A percentile compares a stretch with the other conserved stretches of the same genome.
Evolutionary conservation across 176 grass and related monocot genomes (phyloP).

Genomic region (Rhynchospora breviuscula): DNA sequence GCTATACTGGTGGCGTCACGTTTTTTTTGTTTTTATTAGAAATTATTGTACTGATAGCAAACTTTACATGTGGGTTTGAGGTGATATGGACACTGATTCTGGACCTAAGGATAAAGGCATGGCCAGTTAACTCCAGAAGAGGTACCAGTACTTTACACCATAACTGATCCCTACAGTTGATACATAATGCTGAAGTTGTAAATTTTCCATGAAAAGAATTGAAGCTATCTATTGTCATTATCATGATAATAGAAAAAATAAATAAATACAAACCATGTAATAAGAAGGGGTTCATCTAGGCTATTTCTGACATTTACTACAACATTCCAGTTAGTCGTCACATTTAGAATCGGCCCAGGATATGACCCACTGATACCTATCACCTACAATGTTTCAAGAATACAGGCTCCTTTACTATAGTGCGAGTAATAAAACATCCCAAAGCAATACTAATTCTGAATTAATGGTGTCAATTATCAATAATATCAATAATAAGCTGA

Average conservation of each 20-base stretch:
- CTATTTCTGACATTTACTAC: slow-evolving; percentile 75
- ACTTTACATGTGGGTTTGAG: background rate
- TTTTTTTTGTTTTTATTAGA: background rate
- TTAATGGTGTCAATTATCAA: background rate
- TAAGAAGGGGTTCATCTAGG: slow-evolving; percentile 85
- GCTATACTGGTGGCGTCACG: background rate
- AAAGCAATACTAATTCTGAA: background rate
- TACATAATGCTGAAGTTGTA: background rate
- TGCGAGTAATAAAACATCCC: background rate
- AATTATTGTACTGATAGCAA: background rate
- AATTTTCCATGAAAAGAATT: background rate
- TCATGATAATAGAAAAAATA: background rate
- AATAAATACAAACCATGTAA: slow-evolving; percentile 48
- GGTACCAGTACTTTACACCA: background rate
- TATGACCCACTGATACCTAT: slow-evolving; percentile 79
- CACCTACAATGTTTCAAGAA: slow-evolving; percentile 34
- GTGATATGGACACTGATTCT: background rate
- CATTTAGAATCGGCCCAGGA: slow-evolving; percentile 67
- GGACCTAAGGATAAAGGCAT: background rate
- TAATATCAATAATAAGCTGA: background rate
- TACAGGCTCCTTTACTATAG: background rate
- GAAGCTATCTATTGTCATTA: background rate
- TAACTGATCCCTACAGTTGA: background rate
- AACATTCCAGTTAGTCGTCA: slow-evolving; percentile 95
- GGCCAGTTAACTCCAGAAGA: background rate